phyloP scores from a whole-genome alignment of 139 green algal genomes.

The Chlorella sorokiniana region DNA sequence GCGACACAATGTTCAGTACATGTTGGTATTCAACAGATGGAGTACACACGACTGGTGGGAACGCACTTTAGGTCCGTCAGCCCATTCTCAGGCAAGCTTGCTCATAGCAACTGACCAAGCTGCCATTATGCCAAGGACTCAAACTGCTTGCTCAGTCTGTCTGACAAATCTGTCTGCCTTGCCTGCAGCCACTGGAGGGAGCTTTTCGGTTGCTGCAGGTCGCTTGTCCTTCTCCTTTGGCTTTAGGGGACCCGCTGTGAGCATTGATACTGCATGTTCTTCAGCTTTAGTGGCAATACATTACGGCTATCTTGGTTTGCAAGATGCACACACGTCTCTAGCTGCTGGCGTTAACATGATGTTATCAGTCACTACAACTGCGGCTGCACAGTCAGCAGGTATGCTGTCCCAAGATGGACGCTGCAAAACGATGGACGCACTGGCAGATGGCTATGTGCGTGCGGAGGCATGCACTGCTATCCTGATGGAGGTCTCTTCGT shows the following conservation, averaged over 20 bases:
- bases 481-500: neutral
- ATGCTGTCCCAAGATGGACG: constrained; percentile 50
- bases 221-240: constrained; percentile 76
- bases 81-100: constrained; percentile 37
- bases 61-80: neutral
- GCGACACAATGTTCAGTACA: constrained; percentile 36
- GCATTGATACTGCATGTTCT: constrained; percentile 85
- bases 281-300: constrained; percentile 75
- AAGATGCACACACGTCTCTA: constrained; percentile 1
- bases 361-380: constrained; percentile 6
- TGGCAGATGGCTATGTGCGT: constrained; percentile 51
- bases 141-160: neutral
- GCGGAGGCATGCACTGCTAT: constrained; percentile 29
- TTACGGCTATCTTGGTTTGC: constrained; percentile 33
- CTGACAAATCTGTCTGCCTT: neutral
- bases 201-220: constrained; percentile 64
- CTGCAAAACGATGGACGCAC: constrained; percentile 46
- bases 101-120: too few relatives aligned
- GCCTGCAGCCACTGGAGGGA: constrained; percentile 32
- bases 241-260: constrained; percentile 68
- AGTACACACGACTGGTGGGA: constrained; percentile 37
- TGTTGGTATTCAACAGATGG: constrained; percentile 61
- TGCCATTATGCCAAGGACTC: too few relatives aligned
- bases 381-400: constrained; percentile 28
- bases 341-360: constrained; percentile 43